Conservation (phyloP, 2,329 filamentous ascomycete species). For the Hypoxylon sp. region DNA sequence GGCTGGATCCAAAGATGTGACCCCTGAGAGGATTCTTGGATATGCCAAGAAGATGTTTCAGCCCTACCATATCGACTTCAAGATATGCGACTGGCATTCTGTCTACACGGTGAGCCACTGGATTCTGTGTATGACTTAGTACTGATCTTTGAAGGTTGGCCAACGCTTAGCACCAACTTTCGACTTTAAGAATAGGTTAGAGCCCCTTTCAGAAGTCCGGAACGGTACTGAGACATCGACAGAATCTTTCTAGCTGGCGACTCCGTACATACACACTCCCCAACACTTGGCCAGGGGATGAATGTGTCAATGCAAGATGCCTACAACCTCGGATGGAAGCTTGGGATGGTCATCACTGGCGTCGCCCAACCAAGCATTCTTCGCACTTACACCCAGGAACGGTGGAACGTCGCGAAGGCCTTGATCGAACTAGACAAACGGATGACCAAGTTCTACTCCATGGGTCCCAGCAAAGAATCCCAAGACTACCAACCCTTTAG, state of each 20-base stretch:
- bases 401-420: background rate
- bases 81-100: slow-evolving; percentile 3
- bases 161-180: slow-evolving; percentile 3
- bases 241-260: slow-evolving; percentile 50
- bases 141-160: background rate
- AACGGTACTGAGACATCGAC: background rate
- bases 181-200: slow-evolving; percentile 53
- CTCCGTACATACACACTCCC: slow-evolving; percentile 76
- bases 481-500: slow-evolving; percentile 4
- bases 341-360: slow-evolving; percentile 2
- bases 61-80: background rate
- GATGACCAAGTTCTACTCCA: slow-evolving; percentile 3
- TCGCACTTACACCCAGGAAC: background rate
- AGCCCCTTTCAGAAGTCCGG: background rate
- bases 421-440: slow-evolving; percentile 2
- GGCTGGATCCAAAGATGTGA: background rate
- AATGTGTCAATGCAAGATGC: slow-evolving; percentile 70
- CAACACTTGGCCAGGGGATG: slow-evolving; percentile 74
- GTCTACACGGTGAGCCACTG: background rate
- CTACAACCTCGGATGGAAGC: slow-evolving; percentile 66
- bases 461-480: background rate
- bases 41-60: background rate
- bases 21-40: slow-evolving; percentile 2
- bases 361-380: background rate
- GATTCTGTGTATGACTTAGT: too few species aligned